Base-by-base conservation (phyloP, 2,329 filamentous ascomycete species). In the Hypocrella siamensis region DNA sequence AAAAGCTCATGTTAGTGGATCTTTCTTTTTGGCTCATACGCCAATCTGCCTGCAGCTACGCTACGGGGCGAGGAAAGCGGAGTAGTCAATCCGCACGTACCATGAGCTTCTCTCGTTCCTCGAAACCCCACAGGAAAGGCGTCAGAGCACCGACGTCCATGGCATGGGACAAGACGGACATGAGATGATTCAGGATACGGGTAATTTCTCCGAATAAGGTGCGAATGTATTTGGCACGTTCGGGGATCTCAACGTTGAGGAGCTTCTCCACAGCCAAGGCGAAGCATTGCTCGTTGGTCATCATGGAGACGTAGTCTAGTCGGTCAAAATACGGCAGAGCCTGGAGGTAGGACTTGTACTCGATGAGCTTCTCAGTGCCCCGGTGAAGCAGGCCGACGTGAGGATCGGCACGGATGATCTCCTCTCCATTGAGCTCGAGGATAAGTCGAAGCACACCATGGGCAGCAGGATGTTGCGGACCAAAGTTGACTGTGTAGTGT, bases 91-190 rank as follows among this genome's bases (percentile, higher is more conserved):
- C 7, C 8, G 28, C 16, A 51, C 73, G 53, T 67, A 94, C 88
- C 92, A 98, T 98, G 37, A 98, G 70, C 71, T 98, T 98, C 66
- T 98, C 90, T 70, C 90, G 82, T 66, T 98, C 90, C 63, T 98
- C 90, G 56, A 98, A 98, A 38, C 90, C 90, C 90, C 90, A 98
- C 64, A 98, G 59, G 72, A 98, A 98, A 45, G 90, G 90, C 36
- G 90, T 98, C 55, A 98, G 61, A 43, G 90, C 90, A 62, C 90
- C 90, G 53, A 98, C 90, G 58, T 98, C 90, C 90, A 94, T 94
- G 53, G 86, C 86, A 69, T 96, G 88, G 35, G 88, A 93, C 41
- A 96, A 64, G 35, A 98, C 78, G 22, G 85, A 93, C 90, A 98
- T 98, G 48, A 96, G 72, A 57, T 98, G 92, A 68, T 98, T 98